phyloP scores from a whole-genome alignment of 2,329 filamentous ascomycete species.

The Eutypella sp. region DNA sequence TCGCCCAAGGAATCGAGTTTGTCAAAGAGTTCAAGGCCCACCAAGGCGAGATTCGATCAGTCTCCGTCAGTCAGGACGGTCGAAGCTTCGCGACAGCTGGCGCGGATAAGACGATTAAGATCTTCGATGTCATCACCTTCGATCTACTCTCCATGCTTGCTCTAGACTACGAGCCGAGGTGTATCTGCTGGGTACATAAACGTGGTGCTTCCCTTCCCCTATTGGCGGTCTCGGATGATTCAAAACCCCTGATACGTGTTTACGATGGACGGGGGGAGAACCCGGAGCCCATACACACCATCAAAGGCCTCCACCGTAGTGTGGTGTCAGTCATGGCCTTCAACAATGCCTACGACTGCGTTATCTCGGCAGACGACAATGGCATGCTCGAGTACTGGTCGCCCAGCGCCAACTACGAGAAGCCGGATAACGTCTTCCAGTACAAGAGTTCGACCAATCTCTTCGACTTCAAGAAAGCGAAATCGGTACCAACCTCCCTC shows the following conservation, averaged over 20 bases:
- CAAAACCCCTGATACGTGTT: conserved; percentile 67
- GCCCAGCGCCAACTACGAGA: conserved; percentile 75
- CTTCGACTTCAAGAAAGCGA: conserved; percentile 96
- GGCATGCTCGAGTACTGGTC: conserved; percentile 98
- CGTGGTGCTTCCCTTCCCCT: conserved; percentile 83
- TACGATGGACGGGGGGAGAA: conserved; percentile 89
- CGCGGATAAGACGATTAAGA: conserved; percentile 70
- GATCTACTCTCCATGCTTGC: conserved; percentile 78
- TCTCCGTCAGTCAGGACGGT: conserved; percentile 83
- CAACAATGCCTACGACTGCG: conserved; percentile 85
- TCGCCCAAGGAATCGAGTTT: conserved; percentile 85
- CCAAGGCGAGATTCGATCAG: conserved; percentile 73
- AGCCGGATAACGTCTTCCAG: conserved; percentile 85
- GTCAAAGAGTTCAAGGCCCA: conserved; percentile 97
- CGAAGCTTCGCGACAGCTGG: conserved; percentile 91
- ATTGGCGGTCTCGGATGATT: conserved; percentile 75
- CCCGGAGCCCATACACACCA: conserved; percentile 67
- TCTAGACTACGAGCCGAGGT: conserved; percentile 70
- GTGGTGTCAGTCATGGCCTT: conserved; percentile 83
- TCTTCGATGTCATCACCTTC: conserved; percentile 80
- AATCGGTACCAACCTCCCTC: conserved; percentile 75
- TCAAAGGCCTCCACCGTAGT: conserved; percentile 74
- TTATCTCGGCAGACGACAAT: conserved; percentile 79
- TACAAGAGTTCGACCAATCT: conserved; percentile 92
- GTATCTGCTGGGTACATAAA: conserved; percentile 87